Percentiles rank a stretch among this genome's conserved stretches.
Evolutionary conservation across 2,329 filamentous ascomycete genomes (phyloP).

Genomic region (Geoglossum cookeanum): DNA sequence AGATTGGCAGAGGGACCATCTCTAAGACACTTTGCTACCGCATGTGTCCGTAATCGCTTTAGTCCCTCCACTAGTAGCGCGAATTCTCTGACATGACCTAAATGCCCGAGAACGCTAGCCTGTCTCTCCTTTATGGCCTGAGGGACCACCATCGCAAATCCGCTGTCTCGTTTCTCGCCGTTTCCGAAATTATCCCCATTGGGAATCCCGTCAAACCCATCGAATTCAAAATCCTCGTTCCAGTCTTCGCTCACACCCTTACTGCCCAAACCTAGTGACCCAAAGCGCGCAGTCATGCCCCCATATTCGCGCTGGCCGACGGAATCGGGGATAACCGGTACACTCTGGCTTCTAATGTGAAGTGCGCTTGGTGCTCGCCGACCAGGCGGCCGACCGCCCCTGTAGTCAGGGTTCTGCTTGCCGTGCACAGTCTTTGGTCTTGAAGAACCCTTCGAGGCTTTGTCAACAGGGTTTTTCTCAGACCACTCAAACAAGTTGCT

Average conservation of each 20-base stretch:
- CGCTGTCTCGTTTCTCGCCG: constrained; percentile 11
- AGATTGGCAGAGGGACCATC: constrained; percentile 38
- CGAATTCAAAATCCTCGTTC: constrained; percentile 78
- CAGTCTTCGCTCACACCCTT: constrained; percentile 72
- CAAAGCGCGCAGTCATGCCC: constrained; percentile 47
- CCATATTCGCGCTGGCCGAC: constrained; percentile 33
- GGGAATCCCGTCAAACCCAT: constrained; percentile 27
- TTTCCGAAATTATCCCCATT: constrained; percentile 13
- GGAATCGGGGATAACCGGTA: constrained; percentile 47
- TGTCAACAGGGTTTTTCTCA: constrained; percentile 44
- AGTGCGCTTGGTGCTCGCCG: constrained; percentile 49
- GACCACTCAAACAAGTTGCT: constrained; percentile 67
- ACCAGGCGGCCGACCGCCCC: constrained; percentile 47
- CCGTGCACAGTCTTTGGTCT: constrained; percentile 59
- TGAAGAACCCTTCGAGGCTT: constrained; percentile 36
- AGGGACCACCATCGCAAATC: constrained; percentile 46
- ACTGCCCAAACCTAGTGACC: constrained; percentile 63
- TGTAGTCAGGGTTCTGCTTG: constrained; percentile 50
- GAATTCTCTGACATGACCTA: constrained; percentile 65
- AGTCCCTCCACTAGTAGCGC: constrained; percentile 67
- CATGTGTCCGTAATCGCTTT: constrained; percentile 56
- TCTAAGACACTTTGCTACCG: constrained; percentile 45
- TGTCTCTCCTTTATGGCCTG: constrained; percentile 65
- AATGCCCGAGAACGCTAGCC: constrained; percentile 64
- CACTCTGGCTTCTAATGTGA: constrained; percentile 65